phyloP scores from a whole-genome alignment of 2,329 filamentous ascomycete genomes.

The Botrytis sinoallii region DNA sequence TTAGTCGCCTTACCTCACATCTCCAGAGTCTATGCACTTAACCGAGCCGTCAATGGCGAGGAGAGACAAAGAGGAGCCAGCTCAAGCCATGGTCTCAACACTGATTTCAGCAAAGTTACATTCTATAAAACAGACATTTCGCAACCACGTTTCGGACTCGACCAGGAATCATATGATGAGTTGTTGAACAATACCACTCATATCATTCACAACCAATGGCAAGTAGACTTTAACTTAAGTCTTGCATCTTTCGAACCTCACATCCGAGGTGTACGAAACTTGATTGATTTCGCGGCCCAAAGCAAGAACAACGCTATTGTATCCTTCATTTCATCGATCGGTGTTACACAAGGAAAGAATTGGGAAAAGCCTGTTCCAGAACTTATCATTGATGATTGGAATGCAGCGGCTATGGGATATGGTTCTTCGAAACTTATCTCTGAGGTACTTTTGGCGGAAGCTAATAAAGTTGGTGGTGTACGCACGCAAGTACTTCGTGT shows the following conservation, averaged over 20 bases:
- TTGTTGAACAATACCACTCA: constrained; percentile 26
- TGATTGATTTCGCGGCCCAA: constrained; percentile 35
- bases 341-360: constrained; percentile 19
- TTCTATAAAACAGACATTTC: constrained; percentile 51
- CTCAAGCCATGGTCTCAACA: constrained; percentile 41
- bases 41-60: constrained; percentile 39
- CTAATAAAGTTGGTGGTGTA: constrained; percentile 41
- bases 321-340: constrained; percentile 31
- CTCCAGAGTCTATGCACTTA: constrained; percentile 47
- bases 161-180: constrained; percentile 17
- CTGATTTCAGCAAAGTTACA: constrained; percentile 42
- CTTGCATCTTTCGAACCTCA: constrained; percentile 40
- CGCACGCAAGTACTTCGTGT: constrained; percentile 44
- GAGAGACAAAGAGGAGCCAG: constrained; percentile 26
- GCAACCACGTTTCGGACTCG: constrained; percentile 48
- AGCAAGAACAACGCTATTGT: constrained; percentile 29
- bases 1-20: constrained; percentile 39
- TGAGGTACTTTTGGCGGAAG: constrained; percentile 43
- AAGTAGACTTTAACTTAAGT: constrained; percentile 41
- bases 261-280: constrained; percentile 41
- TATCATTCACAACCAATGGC: constrained; percentile 37
- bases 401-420: constrained; percentile 35
- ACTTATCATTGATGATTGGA: constrained; percentile 36
- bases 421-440: constrained; percentile 32
- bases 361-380: constrained; percentile 39